Conservation (phyloP, 495 filamentous ascomycete species). For the Pseudevernia furfuracea region DNA sequence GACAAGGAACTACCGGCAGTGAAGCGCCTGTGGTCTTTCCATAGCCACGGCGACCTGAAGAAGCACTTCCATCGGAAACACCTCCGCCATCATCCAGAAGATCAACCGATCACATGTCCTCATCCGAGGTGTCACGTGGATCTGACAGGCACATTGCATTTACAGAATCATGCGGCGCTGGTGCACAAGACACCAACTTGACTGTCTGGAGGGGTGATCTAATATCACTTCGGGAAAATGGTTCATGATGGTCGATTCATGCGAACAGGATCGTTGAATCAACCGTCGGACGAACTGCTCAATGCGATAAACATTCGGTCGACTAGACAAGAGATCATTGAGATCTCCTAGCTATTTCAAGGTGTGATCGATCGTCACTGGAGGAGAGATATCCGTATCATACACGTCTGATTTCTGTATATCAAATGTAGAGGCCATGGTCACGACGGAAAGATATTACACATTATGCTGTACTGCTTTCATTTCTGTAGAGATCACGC, state of each 20-base stretch:
- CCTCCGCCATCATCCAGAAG: conserved; percentile 18
- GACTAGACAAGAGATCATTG: conserved; percentile 17
- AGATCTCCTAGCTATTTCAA: too few relatives aligned
- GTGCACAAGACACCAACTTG: too few relatives aligned
- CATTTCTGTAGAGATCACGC: too few relatives aligned
- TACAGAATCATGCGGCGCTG: too few relatives aligned
- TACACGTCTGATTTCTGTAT: too few relatives aligned
- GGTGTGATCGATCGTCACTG: too few relatives aligned
- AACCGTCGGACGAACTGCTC: conserved; percentile 5
- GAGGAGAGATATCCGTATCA: too few relatives aligned
- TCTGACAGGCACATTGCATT: too few relatives aligned
- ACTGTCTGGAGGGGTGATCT: not conserved
- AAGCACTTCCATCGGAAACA: conserved; percentile 20
- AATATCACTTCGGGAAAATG: not conserved
- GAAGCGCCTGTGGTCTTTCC: conserved; percentile 11
- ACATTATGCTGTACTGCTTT: too few relatives aligned
- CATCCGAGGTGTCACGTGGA: too few relatives aligned
- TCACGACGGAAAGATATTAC: too few relatives aligned
- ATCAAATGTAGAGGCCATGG: too few relatives aligned
- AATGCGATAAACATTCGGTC: conserved; percentile 21
- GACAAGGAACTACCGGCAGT: conserved; percentile 10
- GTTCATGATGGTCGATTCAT: not conserved
- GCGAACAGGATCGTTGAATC: not conserved
- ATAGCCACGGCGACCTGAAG: conserved; percentile 14
- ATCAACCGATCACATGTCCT: conserved; percentile 14